A percentile compares a stretch with the other conserved stretches of the same genome.
These are phyloP conservation scores for Cornus kousa DNA, from an alignment of 148 eudicot species.

Conservation along the genomic window DNA sequence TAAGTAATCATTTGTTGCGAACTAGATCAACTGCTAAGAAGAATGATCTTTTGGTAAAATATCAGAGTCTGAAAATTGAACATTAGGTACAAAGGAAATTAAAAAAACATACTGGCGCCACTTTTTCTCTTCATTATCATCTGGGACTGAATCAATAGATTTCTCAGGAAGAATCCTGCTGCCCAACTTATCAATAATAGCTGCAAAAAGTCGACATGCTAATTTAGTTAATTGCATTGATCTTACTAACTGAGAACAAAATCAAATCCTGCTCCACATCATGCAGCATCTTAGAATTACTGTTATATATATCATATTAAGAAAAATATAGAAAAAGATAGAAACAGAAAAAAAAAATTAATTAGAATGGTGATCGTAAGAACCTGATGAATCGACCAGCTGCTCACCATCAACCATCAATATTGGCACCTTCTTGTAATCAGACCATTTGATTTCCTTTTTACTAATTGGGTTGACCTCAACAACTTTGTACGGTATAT, in stretches of 20 bases:
- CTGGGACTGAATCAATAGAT: conserved; percentile 21
- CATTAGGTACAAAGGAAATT: neutral
- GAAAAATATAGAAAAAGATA: neutral
- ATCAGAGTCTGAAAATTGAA: too few relatives aligned
- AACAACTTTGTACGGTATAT: conserved; percentile 73
- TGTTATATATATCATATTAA: neutral
- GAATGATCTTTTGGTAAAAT: neutral
- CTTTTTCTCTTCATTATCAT: conserved; percentile 61
- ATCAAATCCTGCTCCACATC: neutral
- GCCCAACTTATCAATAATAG: conserved; percentile 48
- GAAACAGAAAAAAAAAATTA: neutral
- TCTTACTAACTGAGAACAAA: neutral
- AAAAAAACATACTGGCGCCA: conserved; percentile 58
- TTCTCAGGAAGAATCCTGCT: conserved; percentile 40
- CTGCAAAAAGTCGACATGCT: conserved; percentile 32
- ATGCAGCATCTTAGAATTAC: neutral
- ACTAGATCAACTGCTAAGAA: neutral
- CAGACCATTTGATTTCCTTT: conserved; percentile 85
- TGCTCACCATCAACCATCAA: conserved; percentile 69
- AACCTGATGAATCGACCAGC: conserved; percentile 76
- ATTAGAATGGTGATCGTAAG: neutral
- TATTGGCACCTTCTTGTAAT: conserved; percentile 74
- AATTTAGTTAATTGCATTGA: neutral
- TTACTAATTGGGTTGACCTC: conserved; percentile 78
- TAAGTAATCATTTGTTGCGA: neutral